Conservation (phyloP, 208 protist genomes). For the Crithidia bombi region DNA sequence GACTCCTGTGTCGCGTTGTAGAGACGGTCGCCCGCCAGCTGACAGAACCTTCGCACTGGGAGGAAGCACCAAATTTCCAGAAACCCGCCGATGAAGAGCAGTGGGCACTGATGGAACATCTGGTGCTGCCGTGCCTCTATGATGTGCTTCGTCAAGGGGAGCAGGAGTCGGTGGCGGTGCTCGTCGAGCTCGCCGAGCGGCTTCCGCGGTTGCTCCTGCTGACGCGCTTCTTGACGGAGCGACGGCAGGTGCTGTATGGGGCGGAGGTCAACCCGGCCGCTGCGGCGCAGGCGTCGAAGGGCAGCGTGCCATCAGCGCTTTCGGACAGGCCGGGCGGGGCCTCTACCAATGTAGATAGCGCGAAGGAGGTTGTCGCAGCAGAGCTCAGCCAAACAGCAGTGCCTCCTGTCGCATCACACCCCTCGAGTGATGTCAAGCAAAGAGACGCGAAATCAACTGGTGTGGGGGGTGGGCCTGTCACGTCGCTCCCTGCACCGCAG, state of each 20-base stretch:
- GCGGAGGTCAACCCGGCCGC: background rate
- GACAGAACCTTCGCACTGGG: background rate
- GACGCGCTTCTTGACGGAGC: conserved; percentile 55
- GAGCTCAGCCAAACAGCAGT: background rate
- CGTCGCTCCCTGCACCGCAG: too few species aligned
- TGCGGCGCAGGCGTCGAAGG: background rate
- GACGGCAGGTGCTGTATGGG: conserved; percentile 31
- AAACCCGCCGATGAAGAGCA: conserved; percentile 27
- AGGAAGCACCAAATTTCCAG: background rate
- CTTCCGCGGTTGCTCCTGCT: conserved; percentile 69
- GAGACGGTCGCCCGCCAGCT: conserved; percentile 30
- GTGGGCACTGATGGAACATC: conserved; percentile 36
- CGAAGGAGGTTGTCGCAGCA: too few species aligned
- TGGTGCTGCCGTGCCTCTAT: conserved; percentile 40
- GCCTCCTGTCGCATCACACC: background rate
- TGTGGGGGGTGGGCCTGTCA: too few species aligned
- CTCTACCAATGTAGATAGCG: too few species aligned
- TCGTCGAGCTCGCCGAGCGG: conserved; percentile 63
- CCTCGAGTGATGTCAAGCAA: background rate
- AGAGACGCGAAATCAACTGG: background rate
- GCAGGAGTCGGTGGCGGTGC: conserved; percentile 40
- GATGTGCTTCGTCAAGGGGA: conserved; percentile 31
- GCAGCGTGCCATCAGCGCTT: background rate
- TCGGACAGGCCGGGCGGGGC: too few species aligned
- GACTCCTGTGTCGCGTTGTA: conserved; percentile 42